Evolutionary conservation across 352 stramenopile species (phyloP), one percentile per base, ranked within the genome.

Genomic region (Halophytophthora batemanensis): DNA sequence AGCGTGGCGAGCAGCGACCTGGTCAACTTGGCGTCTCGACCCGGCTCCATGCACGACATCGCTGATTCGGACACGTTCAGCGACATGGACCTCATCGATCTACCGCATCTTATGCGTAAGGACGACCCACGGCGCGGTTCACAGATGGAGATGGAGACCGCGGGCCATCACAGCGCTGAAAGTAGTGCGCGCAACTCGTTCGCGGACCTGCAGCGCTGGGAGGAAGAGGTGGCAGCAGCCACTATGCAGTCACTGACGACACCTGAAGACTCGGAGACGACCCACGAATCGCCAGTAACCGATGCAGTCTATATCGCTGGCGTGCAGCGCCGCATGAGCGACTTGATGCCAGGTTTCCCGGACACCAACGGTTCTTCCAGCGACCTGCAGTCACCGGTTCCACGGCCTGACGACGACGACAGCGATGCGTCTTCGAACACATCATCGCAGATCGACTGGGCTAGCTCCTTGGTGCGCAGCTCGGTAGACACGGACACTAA

Each of bases 41-140:
- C 55, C 7, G 72, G 81, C 23, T 82, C 71, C 22, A 69, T 85
- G 37, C 77, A 72, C 37, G 73, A 65, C 42, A 70, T 85, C 22
- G 69, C 74, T 22, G 64, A 74, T 17, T 87, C 70, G 6, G 79
- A 90, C 37, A 85, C 79, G 0, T 90, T 90, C 49, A 90, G 79
- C 41, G 79, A 90, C 45, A 64, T 90, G 57, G 79, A 88, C 36
- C 57, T 90, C 43, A 72, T 74, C 10, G 77, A 87, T 35, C 62
- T 90, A 11, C 79, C 79, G 14, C 79, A 90, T 25, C 54, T 90
- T 37, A 86, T 90, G 74, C 72, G 71, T 38, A 86, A 83, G 10
- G 73, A 86, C 45, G 58, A 61, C n/a, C 47, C 17, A 15, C 33
- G 37, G 7, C 29, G 49, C 39, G 14, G 45, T 28, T 45, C 43